Conservation (phyloP, 1,284 basidiomycete species). For the Boletus smithii region DNA sequence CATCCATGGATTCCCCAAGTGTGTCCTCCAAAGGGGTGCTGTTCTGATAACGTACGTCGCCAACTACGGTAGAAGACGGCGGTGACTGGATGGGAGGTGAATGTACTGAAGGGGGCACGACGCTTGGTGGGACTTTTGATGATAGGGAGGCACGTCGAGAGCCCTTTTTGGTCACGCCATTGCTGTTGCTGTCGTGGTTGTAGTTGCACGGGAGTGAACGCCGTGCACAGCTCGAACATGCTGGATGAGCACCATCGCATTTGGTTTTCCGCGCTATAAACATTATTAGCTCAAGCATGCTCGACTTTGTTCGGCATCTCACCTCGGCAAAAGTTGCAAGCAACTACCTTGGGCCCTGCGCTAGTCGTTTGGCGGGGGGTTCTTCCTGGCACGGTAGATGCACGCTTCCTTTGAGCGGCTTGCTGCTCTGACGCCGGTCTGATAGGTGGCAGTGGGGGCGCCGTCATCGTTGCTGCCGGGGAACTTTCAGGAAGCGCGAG, state of each 20-base stretch:
- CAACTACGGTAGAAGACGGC: conserved; percentile 38
- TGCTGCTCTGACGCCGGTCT: conserved; percentile 60
- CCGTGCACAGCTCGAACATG: conserved; percentile 74
- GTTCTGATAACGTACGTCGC: conserved; percentile 34
- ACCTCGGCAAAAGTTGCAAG: conserved; percentile 82
- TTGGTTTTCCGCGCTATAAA: conserved; percentile 74
- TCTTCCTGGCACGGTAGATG: conserved; percentile 65
- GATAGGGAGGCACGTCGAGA: conserved; percentile 46
- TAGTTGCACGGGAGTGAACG: conserved; percentile 72
- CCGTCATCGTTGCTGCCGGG: conserved; percentile 54
- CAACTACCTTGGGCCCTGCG: conserved; percentile 77
- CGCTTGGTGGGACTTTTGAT: conserved; percentile 39
- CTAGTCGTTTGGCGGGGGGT: conserved; percentile 54
- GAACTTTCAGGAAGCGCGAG: conserved; percentile 54
- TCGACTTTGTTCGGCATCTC: conserved; percentile 12
- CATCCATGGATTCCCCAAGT: conserved; percentile 28
- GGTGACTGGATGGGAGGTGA: conserved; percentile 51
- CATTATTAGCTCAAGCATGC: conserved; percentile 8
- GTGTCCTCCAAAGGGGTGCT: conserved; percentile 29
- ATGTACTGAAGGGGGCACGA: conserved; percentile 43
- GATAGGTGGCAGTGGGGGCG: conserved; percentile 57
- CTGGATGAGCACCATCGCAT: conserved; percentile 75
- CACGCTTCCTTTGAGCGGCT: conserved; percentile 59
- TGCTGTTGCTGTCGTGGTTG: conserved; percentile 55
- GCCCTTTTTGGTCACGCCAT: conserved; percentile 46